phyloP scores from a whole-genome alignment of 306 rosid species.

The Leucaena leucocephala region DNA sequence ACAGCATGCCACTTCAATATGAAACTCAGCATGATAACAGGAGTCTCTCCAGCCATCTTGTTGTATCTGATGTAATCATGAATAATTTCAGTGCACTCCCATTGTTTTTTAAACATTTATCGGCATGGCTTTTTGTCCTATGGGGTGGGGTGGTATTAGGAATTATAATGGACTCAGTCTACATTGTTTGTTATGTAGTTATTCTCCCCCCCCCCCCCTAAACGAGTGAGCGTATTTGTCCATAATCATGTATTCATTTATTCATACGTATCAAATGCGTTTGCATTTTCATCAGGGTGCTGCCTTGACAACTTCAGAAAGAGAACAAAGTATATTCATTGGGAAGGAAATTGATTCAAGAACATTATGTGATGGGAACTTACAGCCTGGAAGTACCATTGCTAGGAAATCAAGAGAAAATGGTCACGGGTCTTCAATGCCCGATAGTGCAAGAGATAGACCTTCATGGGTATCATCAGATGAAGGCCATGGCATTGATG shows the following conservation, averaged over 20 bases:
- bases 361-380: conserved; percentile 18
- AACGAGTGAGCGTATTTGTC: background rate
- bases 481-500: conserved; percentile 26
- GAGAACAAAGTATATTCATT: conserved; percentile 1
- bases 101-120: conserved; percentile 11
- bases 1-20: background rate
- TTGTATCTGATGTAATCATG: conserved; percentile 27
- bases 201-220: too few species aligned
- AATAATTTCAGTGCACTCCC: background rate
- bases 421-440: conserved; percentile 17
- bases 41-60: conserved; percentile 6
- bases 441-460: conserved; percentile 14
- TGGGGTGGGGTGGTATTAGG: conserved; percentile 9
- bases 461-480: conserved; percentile 28
- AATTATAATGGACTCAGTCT: conserved; percentile 3
- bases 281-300: conserved; percentile 31
- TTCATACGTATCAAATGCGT: conserved; percentile 5
- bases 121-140: conserved; percentile 1
- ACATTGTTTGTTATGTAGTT: background rate
- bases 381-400: background rate
- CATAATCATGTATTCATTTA: conserved; percentile 2
- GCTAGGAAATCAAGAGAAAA: conserved; percentile 22
- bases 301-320: conserved; percentile 3
- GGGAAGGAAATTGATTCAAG: conserved; percentile 23
- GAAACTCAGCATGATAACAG: background rate